Percentiles rank a stretch among this genome's conserved stretches.
These are phyloP conservation scores for Mallotus nudiflorus DNA, from an alignment of 345 rosid genomes.

Conservation along the genomic window DNA sequence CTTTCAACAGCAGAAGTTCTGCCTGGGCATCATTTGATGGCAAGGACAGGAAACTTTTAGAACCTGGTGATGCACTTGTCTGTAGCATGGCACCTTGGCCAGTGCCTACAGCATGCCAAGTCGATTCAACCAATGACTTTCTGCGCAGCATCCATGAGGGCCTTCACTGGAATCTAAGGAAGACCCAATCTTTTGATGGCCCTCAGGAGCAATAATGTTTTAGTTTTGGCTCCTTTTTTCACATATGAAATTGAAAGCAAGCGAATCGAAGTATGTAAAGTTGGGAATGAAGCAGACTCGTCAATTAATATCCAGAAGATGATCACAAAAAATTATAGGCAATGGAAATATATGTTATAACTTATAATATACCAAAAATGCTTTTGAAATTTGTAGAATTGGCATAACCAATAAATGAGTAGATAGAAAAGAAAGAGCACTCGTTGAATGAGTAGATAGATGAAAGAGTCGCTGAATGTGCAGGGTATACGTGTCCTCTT, in stretches of 20 bases:
- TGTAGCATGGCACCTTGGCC: conserved; percentile 99
- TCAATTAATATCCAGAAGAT: not conserved
- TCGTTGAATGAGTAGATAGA: not conserved
- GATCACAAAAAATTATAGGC: not conserved
- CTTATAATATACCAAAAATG: not conserved
- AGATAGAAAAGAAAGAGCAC: conserved; percentile 2
- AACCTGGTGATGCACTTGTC: conserved; percentile 88
- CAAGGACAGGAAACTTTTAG: conserved; percentile 77
- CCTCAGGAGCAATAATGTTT: conserved; percentile 43
- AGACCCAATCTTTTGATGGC: conserved; percentile 81
- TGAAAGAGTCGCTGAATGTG: too few relatives aligned
- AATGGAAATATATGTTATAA: not conserved
- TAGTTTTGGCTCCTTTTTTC: not conserved
- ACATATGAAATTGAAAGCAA: not conserved
- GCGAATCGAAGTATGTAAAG: not conserved
- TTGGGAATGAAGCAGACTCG: not conserved
- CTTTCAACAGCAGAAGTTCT: conserved; percentile 84
- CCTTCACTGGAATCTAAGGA: conserved; percentile 94
- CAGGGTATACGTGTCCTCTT: too few relatives aligned
- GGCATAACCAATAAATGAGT: not conserved
- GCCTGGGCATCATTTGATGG: conserved; percentile 99
- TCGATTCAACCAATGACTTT: conserved; percentile 84
- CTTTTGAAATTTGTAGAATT: not conserved
- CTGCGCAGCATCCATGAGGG: conserved; percentile 92
- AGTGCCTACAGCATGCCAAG: conserved; percentile 89